These are phyloP conservation scores for Penicillium parvum DNA, from an alignment of 495 filamentous ascomycete species.

Conservation along the genomic window DNA sequence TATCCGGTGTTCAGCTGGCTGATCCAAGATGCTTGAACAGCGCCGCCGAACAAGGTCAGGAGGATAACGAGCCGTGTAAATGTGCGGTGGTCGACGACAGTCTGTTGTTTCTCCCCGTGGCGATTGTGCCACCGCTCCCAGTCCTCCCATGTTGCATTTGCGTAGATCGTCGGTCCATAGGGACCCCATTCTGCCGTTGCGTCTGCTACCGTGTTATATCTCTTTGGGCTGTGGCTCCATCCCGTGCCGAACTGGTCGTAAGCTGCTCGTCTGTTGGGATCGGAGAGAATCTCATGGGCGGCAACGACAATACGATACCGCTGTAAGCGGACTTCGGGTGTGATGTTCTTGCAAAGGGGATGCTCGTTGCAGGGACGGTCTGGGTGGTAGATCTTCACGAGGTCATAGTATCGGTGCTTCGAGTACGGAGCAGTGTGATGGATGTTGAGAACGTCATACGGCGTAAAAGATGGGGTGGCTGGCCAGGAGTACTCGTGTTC, in stretches of 20 bases:
- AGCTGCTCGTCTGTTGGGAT: constrained; percentile 67
- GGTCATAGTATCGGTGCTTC: constrained; percentile 77
- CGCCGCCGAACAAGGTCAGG: constrained; percentile 60
- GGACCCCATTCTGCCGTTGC: constrained; percentile 18
- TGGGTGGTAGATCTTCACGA: constrained; percentile 95
- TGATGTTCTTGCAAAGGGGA: constrained; percentile 43
- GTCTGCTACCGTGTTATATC: constrained; percentile 11
- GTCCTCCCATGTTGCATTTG: constrained; percentile 97
- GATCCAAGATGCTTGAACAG: constrained; percentile 64
- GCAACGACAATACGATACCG: constrained; percentile 83
- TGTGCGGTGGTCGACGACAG: constrained; percentile 63
- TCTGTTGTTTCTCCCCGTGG: constrained; percentile 55
- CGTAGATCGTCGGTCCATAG: constrained; percentile 49
- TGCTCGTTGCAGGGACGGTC: constrained; percentile 59
- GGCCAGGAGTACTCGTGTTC: constrained; percentile 36
- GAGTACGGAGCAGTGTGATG: constrained; percentile 63
- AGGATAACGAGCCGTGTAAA: constrained; percentile 67
- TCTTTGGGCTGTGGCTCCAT: constrained; percentile 56
- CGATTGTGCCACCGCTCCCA: constrained; percentile 85
- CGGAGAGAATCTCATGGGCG: constrained; percentile 86
- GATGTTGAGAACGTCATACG: constrained; percentile 82
- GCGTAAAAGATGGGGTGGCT: constrained; percentile 50
- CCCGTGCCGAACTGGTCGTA: constrained; percentile 82
- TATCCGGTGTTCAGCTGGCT: constrained; percentile 50
- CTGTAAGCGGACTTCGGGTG: constrained; percentile 61